These are phyloP conservation scores for Collybiopsis luxurians DNA, from an alignment of 768 basidiomycete genomes.

Conservation along the genomic window DNA sequence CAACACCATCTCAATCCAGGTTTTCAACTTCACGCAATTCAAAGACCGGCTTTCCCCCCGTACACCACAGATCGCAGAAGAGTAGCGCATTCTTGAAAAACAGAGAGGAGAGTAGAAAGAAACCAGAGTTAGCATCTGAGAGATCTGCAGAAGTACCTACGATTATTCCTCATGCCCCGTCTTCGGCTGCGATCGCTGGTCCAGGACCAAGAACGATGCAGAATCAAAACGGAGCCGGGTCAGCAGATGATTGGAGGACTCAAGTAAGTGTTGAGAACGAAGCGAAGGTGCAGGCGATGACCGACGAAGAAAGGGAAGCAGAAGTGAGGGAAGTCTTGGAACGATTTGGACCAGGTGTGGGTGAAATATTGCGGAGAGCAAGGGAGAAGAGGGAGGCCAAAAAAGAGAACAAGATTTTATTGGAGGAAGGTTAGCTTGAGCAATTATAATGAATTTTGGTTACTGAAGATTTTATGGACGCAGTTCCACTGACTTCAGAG, in stretches of 20 bases:
- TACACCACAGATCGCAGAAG: conserved; percentile 55
- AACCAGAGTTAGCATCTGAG: conserved; percentile 1
- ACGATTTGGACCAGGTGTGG: conserved; percentile 66
- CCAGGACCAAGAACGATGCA: conserved; percentile 12
- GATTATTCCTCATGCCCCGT: neutral
- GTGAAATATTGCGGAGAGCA: conserved; percentile 57
- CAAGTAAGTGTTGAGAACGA: conserved; percentile 70
- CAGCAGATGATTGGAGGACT: conserved; percentile 42
- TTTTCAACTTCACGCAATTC: conserved; percentile 9
- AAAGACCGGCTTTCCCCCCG: conserved; percentile 59
- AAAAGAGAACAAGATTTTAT: neutral
- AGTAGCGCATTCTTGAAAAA: conserved; percentile 58
- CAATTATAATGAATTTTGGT: neutral
- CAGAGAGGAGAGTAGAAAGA: conserved; percentile 31
- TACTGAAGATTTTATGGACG: neutral
- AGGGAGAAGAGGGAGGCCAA: conserved; percentile 38
- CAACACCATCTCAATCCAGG: conserved; percentile 15
- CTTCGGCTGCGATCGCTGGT: conserved; percentile 2
- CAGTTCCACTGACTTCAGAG: conserved; percentile 9
- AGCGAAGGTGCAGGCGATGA: conserved; percentile 61
- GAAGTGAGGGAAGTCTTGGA: conserved; percentile 68
- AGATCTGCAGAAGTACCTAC: conserved; percentile 28
- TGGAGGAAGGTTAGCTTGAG: neutral
- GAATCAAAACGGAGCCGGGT: conserved; percentile 11
- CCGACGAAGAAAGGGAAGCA: conserved; percentile 61